Percentiles rank a stretch among this genome's conserved stretches.
Evolutionary conservation across 2,329 filamentous ascomycete species (phyloP).

Genomic region (Claviceps pusilla): DNA sequence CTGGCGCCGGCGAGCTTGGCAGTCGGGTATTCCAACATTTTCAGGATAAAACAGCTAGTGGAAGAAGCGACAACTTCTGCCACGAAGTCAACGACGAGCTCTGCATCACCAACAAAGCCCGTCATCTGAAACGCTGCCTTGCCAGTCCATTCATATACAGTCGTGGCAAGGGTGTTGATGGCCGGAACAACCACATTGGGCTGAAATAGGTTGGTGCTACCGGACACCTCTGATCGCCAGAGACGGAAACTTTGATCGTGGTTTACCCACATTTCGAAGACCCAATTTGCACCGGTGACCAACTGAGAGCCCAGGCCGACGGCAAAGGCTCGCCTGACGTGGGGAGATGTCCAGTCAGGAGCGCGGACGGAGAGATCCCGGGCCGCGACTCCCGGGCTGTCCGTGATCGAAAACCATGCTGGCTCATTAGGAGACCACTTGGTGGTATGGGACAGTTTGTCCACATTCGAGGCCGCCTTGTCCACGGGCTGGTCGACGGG

Average conservation of each 20-base stretch:
- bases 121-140: background rate
- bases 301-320: background rate
- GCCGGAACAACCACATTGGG: background rate
- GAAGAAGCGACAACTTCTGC: background rate
- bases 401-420: background rate
- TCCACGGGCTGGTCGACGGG: background rate
- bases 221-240: background rate
- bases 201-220: background rate
- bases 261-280: background rate
- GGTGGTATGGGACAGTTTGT: background rate
- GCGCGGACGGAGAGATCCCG: background rate
- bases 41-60: background rate
- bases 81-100: background rate
- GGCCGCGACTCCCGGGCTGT: background rate
- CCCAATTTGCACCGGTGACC: background rate
- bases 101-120: background rate
- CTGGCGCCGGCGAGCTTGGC: background rate
- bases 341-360: background rate
- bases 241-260: accelerated
- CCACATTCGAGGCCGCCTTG: background rate
- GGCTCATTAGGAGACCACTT: background rate
- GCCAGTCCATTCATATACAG: background rate
- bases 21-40: background rate
- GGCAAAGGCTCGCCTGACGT: background rate
- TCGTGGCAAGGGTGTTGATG: background rate